Base-by-base conservation (phyloP, 1,284 basidiomycete genomes). In the Tilletia indica region DNA sequence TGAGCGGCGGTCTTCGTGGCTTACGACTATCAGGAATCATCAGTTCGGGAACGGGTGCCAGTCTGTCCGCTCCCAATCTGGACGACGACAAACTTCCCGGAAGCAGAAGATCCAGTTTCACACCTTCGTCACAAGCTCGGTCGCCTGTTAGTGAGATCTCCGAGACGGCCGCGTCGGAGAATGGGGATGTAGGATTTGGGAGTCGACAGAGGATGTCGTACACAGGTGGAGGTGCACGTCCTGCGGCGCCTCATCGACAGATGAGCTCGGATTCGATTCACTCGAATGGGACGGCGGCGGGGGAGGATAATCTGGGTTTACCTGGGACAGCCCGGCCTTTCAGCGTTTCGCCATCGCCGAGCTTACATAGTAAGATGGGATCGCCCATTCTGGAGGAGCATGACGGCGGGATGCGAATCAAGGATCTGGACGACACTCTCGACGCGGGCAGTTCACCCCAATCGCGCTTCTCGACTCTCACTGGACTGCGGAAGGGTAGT, bases 321-420 rank as follows among this genome's bases (percentile, higher is more conserved):
- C 56, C 56, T 4, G 56, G 51, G 51, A 61, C 36, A 2, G 34
- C 31, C 9, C 31, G 61, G 36, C 51, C 51, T 25, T 64, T 64
- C 61, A 64, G 61, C 34, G 61, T 64, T 6, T 64, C 61, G 31
- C 61, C 61, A 4, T 64, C 61, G 61, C 61, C 61, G 19, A 64
- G 61, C 21, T 38, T 64, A 12, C 61, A 64, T 38, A 64, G 61
- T 38, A 64, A 64, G 34, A 36, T 64, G 14, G 61, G 61, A 3
- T 64, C 61, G 31, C 61, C 61, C 16, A 64, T 64, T 38, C 3
- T 64, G 61, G 61, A 64, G 34, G 61, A 64, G 61, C 61, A 64
- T n/a, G 61, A 64, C 61, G 61, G 36, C 2, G 11, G 6, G 51
- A 6, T 8, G 12, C 16, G 11, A 11, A 12, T 25, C 19, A 19